A percentile compares a stretch with the other conserved stretches of the same genome.
These are phyloP conservation scores for Verbascum thapsus DNA, from an alignment of 257 asterid genomes.

Conservation along the genomic window DNA sequence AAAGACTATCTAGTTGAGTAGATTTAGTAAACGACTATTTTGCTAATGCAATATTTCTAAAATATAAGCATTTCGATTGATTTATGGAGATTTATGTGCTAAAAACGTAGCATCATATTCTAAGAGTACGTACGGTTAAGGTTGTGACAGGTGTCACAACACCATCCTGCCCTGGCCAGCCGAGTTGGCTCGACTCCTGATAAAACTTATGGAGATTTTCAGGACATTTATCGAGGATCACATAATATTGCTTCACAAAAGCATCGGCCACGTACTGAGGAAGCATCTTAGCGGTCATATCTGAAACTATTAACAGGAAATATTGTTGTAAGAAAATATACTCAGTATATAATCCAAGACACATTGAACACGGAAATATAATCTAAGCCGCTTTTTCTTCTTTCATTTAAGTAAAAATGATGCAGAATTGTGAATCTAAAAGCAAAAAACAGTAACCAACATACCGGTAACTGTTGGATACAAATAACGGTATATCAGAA, in stretches of 20 bases:
- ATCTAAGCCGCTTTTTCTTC: no score
- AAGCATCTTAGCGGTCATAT: constrained; percentile 38
- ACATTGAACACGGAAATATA: no score
- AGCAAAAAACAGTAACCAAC: neutral
- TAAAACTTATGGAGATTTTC: constrained; percentile 48
- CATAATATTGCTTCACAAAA: constrained; percentile 48
- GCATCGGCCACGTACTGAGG: constrained; percentile 37
- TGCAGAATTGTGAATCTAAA: no score
- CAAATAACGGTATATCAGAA: neutral
- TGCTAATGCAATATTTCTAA: no score
- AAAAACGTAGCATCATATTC: neutral
- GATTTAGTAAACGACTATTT: neutral
- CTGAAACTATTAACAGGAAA: constrained; percentile 33
- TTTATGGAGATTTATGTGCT: neutral
- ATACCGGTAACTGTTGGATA: neutral
- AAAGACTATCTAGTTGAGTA: neutral
- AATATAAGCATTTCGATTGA: no score
- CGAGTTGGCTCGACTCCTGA: constrained; percentile 43
- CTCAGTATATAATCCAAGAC: no score
- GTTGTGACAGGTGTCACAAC: constrained; percentile 40
- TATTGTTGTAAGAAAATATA: neutral
- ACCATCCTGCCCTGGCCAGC: constrained; percentile 48
- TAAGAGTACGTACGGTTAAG: constrained; percentile 36
- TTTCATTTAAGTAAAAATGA: no score
- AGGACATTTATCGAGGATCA: constrained; percentile 37